A percentile compares a stretch with the other conserved stretches of the same genome.
Conservation (phyloP, 331 rosid species). For the Prunus yedoensis region DNA sequence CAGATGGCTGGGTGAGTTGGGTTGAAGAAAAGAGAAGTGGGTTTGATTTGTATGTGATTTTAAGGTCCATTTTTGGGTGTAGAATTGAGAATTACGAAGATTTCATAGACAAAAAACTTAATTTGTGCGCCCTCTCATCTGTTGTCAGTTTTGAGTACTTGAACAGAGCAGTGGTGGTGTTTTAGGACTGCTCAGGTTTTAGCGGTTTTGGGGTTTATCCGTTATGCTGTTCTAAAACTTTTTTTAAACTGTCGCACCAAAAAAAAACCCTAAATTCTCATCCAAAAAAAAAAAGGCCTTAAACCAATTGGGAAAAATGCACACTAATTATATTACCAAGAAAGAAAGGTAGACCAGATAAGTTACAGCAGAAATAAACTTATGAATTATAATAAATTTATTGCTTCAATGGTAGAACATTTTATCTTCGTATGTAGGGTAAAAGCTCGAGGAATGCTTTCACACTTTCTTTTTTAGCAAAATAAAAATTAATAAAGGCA, state of each 20-base stretch:
- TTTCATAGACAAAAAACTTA: background rate
- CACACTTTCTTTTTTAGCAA: too few relatives aligned
- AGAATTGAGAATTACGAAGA: slow-evolving; percentile 17
- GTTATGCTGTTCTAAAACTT: background rate
- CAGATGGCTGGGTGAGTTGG: slow-evolving; percentile 31
- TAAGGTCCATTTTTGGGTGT: slow-evolving; percentile 43
- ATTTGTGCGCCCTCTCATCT: background rate
- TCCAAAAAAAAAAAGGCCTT: too few relatives aligned
- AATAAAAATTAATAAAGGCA: too few relatives aligned
- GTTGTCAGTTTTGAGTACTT: background rate
- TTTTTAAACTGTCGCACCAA: too few relatives aligned
- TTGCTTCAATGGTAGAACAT: background rate
- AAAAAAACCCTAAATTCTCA: too few relatives aligned
- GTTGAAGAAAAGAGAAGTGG: slow-evolving; percentile 47
- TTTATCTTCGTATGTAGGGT: too few relatives aligned
- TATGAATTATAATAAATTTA: too few relatives aligned
- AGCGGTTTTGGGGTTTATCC: slow-evolving; percentile 22
- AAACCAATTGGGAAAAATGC: too few relatives aligned
- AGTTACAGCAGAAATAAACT: too few relatives aligned
- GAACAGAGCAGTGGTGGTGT: background rate
- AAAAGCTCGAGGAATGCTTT: too few relatives aligned
- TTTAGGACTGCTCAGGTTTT: slow-evolving; percentile 6
- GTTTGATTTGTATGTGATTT: slow-evolving; percentile 37
- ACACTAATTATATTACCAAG: too few relatives aligned
- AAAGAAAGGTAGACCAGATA: too few relatives aligned